Evolutionary conservation across 2,329 filamentous ascomycete species (phyloP).

Genomic region (Xylaria sp.): DNA sequence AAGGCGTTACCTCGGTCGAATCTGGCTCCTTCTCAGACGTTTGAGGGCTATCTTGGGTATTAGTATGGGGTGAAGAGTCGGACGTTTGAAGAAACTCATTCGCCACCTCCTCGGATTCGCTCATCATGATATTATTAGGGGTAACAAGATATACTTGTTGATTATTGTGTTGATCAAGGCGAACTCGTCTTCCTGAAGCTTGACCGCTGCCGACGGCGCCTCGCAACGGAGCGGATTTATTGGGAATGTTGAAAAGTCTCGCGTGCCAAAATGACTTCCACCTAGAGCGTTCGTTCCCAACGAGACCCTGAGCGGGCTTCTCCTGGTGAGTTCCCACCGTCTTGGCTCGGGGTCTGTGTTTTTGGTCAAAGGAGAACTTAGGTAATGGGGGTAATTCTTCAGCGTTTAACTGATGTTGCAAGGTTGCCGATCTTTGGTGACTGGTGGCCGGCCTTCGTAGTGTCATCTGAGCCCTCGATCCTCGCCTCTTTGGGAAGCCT

Average conservation of each 20-base stretch:
- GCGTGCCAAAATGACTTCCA: conserved; percentile 71
- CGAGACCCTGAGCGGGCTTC: conserved; percentile 30
- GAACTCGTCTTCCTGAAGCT: conserved; percentile 47
- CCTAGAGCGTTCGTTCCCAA: conserved; percentile 41
- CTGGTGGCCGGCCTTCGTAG: conserved; percentile 81
- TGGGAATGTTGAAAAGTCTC: conserved; percentile 46
- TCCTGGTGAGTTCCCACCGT: conserved; percentile 42
- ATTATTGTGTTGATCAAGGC: conserved; percentile 50
- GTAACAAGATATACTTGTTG: conserved; percentile 54
- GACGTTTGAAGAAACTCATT: conserved; percentile 17
- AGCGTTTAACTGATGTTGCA: conserved; percentile 62
- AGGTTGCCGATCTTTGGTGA: conserved; percentile 78
- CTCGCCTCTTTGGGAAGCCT: conserved; percentile 57
- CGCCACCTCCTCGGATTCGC: conserved; percentile 6
- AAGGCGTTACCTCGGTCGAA: conserved; percentile 55
- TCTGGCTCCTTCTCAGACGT: conserved; percentile 41
- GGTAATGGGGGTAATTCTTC: conserved; percentile 44
- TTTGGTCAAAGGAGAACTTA: conserved; percentile 49
- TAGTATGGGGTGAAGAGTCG: conserved; percentile 21
- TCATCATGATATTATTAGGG: conserved; percentile 46
- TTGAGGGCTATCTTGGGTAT: conserved; percentile 44
- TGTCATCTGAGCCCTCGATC: conserved; percentile 70
- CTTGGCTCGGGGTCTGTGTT: conserved; percentile 51
- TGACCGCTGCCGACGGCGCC: conserved; percentile 46
- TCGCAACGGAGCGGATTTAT: conserved; percentile 43